phyloP scores from a whole-genome alignment of 202 grass and related monocot genomes.

The Miscanthus sacchariflorus region DNA sequence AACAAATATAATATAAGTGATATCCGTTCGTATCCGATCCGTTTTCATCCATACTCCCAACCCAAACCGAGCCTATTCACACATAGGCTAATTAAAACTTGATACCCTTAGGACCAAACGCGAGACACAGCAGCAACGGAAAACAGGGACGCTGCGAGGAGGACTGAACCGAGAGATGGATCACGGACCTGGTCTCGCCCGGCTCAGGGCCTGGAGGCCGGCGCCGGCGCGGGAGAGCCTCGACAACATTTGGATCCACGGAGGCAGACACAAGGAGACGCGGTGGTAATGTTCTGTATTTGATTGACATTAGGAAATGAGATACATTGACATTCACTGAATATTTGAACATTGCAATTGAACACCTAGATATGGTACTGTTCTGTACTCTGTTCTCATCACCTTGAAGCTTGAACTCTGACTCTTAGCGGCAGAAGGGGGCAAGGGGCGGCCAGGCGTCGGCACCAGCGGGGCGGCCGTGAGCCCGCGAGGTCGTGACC shows the following conservation, averaged over 20 bases:
- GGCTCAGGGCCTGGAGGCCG: constrained; percentile 31
- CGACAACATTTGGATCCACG: constrained; percentile 41
- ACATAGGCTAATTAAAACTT: neutral
- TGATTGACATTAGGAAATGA: neutral
- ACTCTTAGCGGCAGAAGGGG: neutral
- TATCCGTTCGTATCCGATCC: too few species aligned
- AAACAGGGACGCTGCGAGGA: neutral
- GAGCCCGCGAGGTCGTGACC: too few species aligned
- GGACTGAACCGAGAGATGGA: neutral
- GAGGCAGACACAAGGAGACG: neutral
- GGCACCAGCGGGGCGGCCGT: too few species aligned
- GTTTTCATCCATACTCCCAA: too few species aligned
- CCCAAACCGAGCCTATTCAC: too few species aligned
- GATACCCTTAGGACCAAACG: neutral
- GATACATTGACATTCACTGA: neutral
- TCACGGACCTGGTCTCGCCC: constrained; percentile 38
- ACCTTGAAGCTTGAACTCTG: neutral
- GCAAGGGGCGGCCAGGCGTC: too few species aligned
- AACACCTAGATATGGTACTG: neutral
- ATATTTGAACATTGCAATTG: neutral
- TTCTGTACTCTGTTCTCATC: neutral
- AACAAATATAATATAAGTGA: too few species aligned
- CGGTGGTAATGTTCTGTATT: neutral
- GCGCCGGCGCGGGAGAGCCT: constrained; percentile 46
- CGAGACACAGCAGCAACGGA: neutral